Base-by-base conservation (phyloP, 2,329 filamentous ascomycete species). In the Nigrospora sphaerica region DNA sequence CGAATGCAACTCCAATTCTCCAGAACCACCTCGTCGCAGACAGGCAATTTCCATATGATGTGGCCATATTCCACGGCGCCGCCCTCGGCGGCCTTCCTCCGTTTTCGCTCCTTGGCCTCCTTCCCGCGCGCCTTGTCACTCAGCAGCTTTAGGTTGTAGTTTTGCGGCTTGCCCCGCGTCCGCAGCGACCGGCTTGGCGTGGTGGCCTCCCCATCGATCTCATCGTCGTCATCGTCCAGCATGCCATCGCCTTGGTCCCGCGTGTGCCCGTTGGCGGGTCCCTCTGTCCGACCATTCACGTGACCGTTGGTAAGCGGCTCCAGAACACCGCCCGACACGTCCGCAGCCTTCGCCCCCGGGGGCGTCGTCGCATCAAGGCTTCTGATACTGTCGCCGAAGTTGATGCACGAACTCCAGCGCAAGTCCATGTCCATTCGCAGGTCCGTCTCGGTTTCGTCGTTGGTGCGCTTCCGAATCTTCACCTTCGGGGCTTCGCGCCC, bases 111-210 rank as follows among this genome's bases (percentile, higher is more conserved):
- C 50, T 68, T 69, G 16, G 60, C 57, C 38, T 74, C 72, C 52
- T 69, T 75, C 4, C 78, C 77, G 44, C 77, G 70, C 6, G 77
- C 76, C 53, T 77, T 74, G 53, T 78, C 76, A 58, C 74, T 81
- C 14, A 83, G 62, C 12, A 74, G 66, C 57, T 80, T 82, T 34
- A 83, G 60, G 52, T 83, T 83, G 56, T 83, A 83, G 18, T 71
- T 69, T 49, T 75, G 74, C 46, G 70, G 72, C 37, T 65, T 66
- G 16, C 62, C 69, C 44, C 77, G 70, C 14, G 65, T 62, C 38
- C 77, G 70, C 16, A 78, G 60, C 2, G 73, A 72, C 48, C 77
- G 70, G 45, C 68, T 76, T 0, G 76, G 75, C 2, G 76, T 80
- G 13, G 68, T 63, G 16, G 75, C 73, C 23, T 71, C 69, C 33